These are phyloP conservation scores for Cercospora sojina DNA, from an alignment of 2,329 filamentous ascomycete species.

Conservation along the genomic window DNA sequence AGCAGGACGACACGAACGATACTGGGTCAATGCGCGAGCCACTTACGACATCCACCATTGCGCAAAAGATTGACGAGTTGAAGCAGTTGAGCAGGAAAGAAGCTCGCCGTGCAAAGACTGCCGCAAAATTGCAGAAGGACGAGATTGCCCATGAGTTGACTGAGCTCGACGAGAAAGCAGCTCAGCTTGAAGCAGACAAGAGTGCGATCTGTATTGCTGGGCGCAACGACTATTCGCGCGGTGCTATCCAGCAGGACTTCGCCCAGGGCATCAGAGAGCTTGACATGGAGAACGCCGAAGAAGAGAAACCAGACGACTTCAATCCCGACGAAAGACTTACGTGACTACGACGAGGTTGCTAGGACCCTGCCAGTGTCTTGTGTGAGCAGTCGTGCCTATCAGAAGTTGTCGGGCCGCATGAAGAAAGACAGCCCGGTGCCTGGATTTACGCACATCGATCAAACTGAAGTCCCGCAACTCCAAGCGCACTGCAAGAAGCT, in stretches of 20 bases:
- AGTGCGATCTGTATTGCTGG: slow-evolving; percentile 52
- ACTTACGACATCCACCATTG: slow-evolving; percentile 45
- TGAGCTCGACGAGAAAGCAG: slow-evolving; percentile 35
- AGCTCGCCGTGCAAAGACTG: slow-evolving; percentile 26
- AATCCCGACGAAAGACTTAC: slow-evolving; percentile 55
- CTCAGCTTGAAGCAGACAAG: slow-evolving; percentile 38
- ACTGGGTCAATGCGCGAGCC: slow-evolving; percentile 32
- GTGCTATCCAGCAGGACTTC: slow-evolving; percentile 59
- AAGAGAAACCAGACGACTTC: slow-evolving; percentile 56
- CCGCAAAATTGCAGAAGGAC: slow-evolving; percentile 37
- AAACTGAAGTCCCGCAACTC: slow-evolving; percentile 60
- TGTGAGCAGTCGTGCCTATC: slow-evolving; percentile 62
- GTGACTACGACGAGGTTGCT: slow-evolving; percentile 60
- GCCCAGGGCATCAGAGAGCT: slow-evolving; percentile 60
- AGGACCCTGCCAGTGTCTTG: slow-evolving; percentile 62
- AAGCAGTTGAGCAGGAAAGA: slow-evolving; percentile 46
- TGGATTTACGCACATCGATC: slow-evolving; percentile 53
- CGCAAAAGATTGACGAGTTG: slow-evolving; percentile 47
- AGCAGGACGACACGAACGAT: slow-evolving; percentile 22
- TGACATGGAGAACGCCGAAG: slow-evolving; percentile 55
- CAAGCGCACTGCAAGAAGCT: slow-evolving; percentile 60
- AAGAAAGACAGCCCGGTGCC: slow-evolving; percentile 52
- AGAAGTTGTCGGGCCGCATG: slow-evolving; percentile 59
- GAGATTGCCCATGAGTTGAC: slow-evolving; percentile 35
- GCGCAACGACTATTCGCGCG: slow-evolving; percentile 57